These are phyloP conservation scores for Exophiala sideris DNA, from an alignment of 2,329 filamentous ascomycete genomes.

Conservation along the genomic window DNA sequence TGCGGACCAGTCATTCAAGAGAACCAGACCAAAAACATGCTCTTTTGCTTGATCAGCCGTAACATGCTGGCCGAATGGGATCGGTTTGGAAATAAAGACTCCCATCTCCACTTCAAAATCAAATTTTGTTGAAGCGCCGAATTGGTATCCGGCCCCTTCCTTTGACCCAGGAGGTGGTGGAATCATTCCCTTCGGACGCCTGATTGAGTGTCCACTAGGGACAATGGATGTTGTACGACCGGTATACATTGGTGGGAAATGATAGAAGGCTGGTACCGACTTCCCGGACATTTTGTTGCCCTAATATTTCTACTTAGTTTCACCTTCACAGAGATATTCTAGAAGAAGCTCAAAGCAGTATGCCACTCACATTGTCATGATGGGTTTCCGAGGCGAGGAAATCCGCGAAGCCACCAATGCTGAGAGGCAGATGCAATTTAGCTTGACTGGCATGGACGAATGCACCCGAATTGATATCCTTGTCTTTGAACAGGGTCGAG, in stretches of 20 bases:
- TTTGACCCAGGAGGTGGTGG: conserved; percentile 34
- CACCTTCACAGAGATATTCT: neutral
- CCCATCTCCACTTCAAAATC: conserved; percentile 79
- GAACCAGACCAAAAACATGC: conserved; percentile 70
- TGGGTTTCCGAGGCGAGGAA: conserved; percentile 55
- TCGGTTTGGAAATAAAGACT: conserved; percentile 65
- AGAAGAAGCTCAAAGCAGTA: neutral
- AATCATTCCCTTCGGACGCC: neutral
- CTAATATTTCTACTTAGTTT: too few species aligned
- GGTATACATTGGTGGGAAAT: conserved; percentile 48
- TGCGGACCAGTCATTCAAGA: conserved; percentile 73
- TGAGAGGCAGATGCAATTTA: conserved; percentile 52
- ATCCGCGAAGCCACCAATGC: conserved; percentile 57
- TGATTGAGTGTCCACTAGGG: neutral
- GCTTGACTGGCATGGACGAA: neutral
- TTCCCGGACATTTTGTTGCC: too few species aligned
- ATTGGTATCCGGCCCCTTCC: conserved; percentile 28
- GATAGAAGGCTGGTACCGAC: neutral
- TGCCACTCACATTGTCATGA: conserved; percentile 29
- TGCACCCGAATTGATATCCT: neutral
- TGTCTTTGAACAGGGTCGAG: neutral
- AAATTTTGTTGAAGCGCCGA: conserved; percentile 61
- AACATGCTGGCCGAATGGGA: conserved; percentile 61
- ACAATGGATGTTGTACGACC: conserved; percentile 37
- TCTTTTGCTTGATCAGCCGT: conserved; percentile 62